Evolutionary conservation across 108 stramenopile genomes (phyloP).

Genomic region (Poteriospumella lacustris): DNA sequence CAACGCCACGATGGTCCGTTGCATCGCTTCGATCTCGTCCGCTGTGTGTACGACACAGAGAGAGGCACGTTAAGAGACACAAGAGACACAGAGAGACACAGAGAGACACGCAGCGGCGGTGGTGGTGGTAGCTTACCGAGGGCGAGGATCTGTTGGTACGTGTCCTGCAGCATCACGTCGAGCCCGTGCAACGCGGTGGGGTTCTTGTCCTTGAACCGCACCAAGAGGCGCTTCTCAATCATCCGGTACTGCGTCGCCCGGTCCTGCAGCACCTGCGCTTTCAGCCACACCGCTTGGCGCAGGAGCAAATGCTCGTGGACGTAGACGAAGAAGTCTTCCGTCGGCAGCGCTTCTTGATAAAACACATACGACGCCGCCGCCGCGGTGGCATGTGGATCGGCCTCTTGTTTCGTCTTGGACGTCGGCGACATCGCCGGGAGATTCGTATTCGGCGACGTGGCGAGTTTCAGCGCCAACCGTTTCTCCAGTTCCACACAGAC

Average conservation of each 20-base stretch:
- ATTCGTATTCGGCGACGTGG: not conserved
- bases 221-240: constrained; percentile 53
- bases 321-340: constrained; percentile 36
- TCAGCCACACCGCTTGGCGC: not conserved
- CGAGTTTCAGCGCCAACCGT: constrained; percentile 34
- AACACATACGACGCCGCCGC: not conserved
- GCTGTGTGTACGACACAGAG: too few relatives aligned
- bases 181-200: constrained; percentile 44
- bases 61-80: too few relatives aligned
- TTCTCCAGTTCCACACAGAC: constrained; percentile 39
- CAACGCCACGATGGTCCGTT: constrained; percentile 17
- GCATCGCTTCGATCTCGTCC: constrained; percentile 34
- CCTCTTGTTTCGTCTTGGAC: not conserved
- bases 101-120: too few relatives aligned
- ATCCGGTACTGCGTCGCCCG: constrained; percentile 50
- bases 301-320: constrained; percentile 43
- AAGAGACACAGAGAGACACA: too few relatives aligned
- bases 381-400: not conserved
- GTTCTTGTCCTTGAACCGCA: constrained; percentile 53
- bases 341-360: constrained; percentile 42
- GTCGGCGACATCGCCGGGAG: not conserved
- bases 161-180: constrained; percentile 45
- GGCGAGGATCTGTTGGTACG: constrained; percentile 42
- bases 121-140: too few relatives aligned
- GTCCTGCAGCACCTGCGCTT: constrained; percentile 33